phyloP scores from a whole-genome alignment of 2,329 filamentous ascomycete genomes.

The Aspergillus chevalieri region DNA sequence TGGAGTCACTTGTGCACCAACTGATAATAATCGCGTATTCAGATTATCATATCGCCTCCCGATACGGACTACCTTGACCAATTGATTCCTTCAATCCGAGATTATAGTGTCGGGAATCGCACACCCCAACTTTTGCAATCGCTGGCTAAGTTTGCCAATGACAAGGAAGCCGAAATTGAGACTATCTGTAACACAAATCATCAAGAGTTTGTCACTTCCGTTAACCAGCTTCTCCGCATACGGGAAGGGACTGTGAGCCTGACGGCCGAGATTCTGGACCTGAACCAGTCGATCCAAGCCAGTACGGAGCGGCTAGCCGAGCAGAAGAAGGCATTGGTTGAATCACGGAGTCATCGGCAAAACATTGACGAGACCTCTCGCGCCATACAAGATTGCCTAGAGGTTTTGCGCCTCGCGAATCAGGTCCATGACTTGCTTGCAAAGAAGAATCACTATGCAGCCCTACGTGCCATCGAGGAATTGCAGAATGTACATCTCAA shows the following conservation, averaged over 20 bases:
- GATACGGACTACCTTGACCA: constrained; percentile 94
- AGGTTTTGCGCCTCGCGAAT: constrained; percentile 87
- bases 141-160: constrained; percentile 72
- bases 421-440: constrained; percentile 85
- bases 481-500: constrained; percentile 93
- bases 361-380: constrained; percentile 92
- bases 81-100: constrained; percentile 86
- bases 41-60: constrained; percentile 90
- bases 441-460: constrained; percentile 93
- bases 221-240: constrained; percentile 87
- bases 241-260: constrained; percentile 83
- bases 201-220: constrained; percentile 89
- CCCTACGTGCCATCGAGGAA: constrained; percentile 87
- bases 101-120: constrained; percentile 71
- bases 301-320: constrained; percentile 91
- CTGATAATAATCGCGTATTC: constrained; percentile 2
- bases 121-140: constrained; percentile 69
- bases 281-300: constrained; percentile 90
- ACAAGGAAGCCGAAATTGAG: constrained; percentile 87
- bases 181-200: constrained; percentile 91
- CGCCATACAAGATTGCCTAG: constrained; percentile 82
- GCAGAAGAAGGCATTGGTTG: constrained; percentile 90
- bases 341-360: constrained; percentile 83
- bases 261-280: constrained; percentile 81
- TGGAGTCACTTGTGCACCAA: background rate